phyloP scores from a whole-genome alignment of 2,329 filamentous ascomycete genomes.

The Periconia sp. region DNA sequence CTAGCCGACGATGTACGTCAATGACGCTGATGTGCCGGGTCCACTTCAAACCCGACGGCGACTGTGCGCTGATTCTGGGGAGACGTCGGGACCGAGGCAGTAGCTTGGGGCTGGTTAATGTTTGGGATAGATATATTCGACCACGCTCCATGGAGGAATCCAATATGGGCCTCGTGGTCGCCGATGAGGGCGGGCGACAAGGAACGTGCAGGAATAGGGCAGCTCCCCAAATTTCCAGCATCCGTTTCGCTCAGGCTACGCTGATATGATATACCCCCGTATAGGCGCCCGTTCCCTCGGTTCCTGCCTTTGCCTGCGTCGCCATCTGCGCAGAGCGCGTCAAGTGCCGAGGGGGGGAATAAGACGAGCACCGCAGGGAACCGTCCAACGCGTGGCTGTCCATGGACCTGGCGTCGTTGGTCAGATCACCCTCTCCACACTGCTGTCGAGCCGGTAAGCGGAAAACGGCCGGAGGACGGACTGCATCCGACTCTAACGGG shows the following conservation, averaged over 20 bases:
- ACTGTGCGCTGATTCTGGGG: too few relatives aligned
- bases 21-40: too few relatives aligned
- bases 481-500: neutral
- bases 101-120: slow-evolving; percentile 7
- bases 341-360: slow-evolving; percentile 20
- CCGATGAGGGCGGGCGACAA: neutral
- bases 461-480: neutral
- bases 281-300: slow-evolving; percentile 24
- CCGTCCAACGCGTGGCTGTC: slow-evolving; percentile 6
- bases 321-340: slow-evolving; percentile 11
- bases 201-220: slow-evolving; percentile 16
- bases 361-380: slow-evolving; percentile 13
- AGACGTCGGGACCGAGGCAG: too few relatives aligned
- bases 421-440: neutral
- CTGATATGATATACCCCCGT: slow-evolving; percentile 12
- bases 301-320: slow-evolving; percentile 14
- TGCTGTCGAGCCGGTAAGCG: neutral
- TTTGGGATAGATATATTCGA: slow-evolving; percentile 14
- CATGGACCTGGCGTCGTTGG: slow-evolving; percentile 16
- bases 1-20: too few relatives aligned
- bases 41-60: too few relatives aligned
- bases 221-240: too few relatives aligned
- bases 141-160: slow-evolving; percentile 4
- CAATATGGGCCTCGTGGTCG: slow-evolving; percentile 17
- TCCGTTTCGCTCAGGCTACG: slow-evolving; percentile 8